Conservation (phyloP, 345 rosid genomes). For the Melaleuca alternifolia region DNA sequence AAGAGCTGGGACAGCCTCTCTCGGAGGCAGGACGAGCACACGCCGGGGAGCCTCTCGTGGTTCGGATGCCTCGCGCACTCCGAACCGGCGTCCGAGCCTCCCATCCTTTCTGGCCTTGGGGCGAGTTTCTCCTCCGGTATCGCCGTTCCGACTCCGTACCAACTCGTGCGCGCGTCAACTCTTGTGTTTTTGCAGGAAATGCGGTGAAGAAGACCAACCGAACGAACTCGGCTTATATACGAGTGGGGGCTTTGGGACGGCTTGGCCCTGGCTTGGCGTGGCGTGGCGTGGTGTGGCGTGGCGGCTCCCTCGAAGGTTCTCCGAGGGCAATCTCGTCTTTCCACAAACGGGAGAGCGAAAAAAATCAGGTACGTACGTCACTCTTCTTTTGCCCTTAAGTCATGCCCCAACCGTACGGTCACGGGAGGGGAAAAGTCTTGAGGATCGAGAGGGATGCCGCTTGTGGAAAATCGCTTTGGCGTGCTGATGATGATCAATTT, state of each 20-base stretch:
- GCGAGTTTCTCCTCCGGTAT: background rate
- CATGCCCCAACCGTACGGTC: background rate
- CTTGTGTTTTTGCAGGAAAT: background rate
- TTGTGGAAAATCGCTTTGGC: too few relatives aligned
- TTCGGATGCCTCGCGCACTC: conserved; percentile 3
- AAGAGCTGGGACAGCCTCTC: conserved; percentile 3
- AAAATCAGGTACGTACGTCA: background rate
- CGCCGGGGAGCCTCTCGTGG: background rate
- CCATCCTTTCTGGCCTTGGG: background rate
- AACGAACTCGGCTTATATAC: background rate
- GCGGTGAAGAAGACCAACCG: background rate
- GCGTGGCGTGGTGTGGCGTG: background rate
- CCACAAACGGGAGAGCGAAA: background rate
- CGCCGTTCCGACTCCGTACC: background rate
- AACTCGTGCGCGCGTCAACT: background rate
- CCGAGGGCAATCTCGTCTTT: background rate
- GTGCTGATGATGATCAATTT: too few relatives aligned
- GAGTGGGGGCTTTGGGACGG: background rate
- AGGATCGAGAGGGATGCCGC: too few relatives aligned
- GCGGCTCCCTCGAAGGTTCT: background rate
- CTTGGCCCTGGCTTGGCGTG: background rate
- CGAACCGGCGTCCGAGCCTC: background rate
- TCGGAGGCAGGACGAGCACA: conserved; percentile 10
- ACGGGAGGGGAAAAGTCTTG: background rate
- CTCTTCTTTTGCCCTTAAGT: background rate